These are phyloP conservation scores for Sugiyamaella novakii DNA, from an alignment of 1,139 yeast species.

Conservation along the genomic window DNA sequence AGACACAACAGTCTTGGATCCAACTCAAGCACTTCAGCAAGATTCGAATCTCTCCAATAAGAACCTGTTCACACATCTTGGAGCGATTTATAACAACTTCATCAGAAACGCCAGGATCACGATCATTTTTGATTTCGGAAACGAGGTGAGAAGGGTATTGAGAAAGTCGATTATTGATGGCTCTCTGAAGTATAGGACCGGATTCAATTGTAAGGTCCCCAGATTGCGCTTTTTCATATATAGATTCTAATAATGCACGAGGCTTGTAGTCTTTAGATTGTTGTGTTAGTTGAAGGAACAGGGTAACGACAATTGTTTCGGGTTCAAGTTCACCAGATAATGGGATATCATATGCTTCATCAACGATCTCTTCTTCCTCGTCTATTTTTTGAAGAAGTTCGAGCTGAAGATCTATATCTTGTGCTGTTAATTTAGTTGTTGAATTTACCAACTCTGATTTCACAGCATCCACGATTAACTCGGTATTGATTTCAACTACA, in stretches of 20 bases:
- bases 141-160: slow-evolving; percentile 28
- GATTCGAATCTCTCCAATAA: slow-evolving; percentile 34
- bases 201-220: slow-evolving; percentile 29
- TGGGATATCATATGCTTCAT: slow-evolving; percentile 40
- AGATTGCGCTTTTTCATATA: slow-evolving; percentile 28
- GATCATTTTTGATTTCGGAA: slow-evolving; percentile 21
- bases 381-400: slow-evolving; percentile 22
- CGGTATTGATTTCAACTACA: slow-evolving; percentile 64
- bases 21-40: slow-evolving; percentile 29
- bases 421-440: slow-evolving; percentile 25
- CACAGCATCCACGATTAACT: slow-evolving; percentile 31
- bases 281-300: slow-evolving; percentile 23
- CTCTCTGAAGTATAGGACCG: slow-evolving; percentile 24
- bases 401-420: slow-evolving; percentile 23
- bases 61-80: slow-evolving; percentile 34
- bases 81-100: slow-evolving; percentile 28
- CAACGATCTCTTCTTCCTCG: slow-evolving; percentile 34
- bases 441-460: slow-evolving; percentile 20
- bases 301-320: slow-evolving; percentile 25
- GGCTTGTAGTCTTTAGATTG: slow-evolving; percentile 18
- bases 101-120: slow-evolving; percentile 20
- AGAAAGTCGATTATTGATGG: slow-evolving; percentile 28
- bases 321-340: slow-evolving; percentile 33
- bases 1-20: slow-evolving; percentile 23
- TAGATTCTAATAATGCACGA: slow-evolving; percentile 27